Conservation (phyloP, 139 green algal genomes). For the Asterochloris erici region DNA sequence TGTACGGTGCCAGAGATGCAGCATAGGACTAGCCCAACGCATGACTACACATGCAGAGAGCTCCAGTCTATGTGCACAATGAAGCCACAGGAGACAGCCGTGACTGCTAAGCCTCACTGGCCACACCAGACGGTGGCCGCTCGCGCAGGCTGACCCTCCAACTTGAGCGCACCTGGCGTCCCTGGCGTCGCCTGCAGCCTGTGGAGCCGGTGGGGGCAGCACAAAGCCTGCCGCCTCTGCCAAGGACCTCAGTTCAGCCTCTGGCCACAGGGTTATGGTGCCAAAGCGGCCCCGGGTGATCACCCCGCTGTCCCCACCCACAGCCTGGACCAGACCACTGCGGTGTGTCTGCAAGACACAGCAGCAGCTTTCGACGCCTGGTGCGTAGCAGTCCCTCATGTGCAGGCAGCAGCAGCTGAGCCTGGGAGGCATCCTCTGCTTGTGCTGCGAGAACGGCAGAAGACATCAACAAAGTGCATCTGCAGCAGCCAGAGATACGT, state of each 20-base stretch:
- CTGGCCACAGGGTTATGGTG: slow-evolving; percentile 32
- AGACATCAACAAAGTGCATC: too few species aligned
- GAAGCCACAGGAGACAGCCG: too few species aligned
- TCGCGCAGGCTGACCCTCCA: not conserved
- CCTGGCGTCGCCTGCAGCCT: not conserved
- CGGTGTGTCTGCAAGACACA: slow-evolving; percentile 10
- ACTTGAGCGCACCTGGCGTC: not conserved
- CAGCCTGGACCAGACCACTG: slow-evolving; percentile 3
- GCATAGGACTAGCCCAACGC: too few species aligned
- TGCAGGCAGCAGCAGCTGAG: too few species aligned
- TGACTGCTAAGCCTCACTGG: not conserved
- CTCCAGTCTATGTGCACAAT: too few species aligned
- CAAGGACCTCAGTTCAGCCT: slow-evolving; percentile 22
- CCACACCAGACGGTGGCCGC: not conserved
- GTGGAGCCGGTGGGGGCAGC: slow-evolving; percentile 1
- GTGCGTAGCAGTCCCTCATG: too few species aligned
- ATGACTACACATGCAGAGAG: too few species aligned
- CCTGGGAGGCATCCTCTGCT: too few species aligned
- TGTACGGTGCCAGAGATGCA: too few species aligned
- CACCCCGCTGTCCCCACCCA: slow-evolving; percentile 22
- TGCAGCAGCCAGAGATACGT: too few species aligned
- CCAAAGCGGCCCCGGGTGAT: slow-evolving; percentile 27
- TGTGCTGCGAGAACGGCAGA: too few species aligned
- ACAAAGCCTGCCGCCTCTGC: slow-evolving; percentile 6
- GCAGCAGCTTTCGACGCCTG: too few species aligned